Percentiles rank a stretch among this genome's conserved stretches.
These are phyloP conservation scores for Lachnellula arida DNA, from an alignment of 2,329 filamentous ascomycete species.

Conservation along the genomic window DNA sequence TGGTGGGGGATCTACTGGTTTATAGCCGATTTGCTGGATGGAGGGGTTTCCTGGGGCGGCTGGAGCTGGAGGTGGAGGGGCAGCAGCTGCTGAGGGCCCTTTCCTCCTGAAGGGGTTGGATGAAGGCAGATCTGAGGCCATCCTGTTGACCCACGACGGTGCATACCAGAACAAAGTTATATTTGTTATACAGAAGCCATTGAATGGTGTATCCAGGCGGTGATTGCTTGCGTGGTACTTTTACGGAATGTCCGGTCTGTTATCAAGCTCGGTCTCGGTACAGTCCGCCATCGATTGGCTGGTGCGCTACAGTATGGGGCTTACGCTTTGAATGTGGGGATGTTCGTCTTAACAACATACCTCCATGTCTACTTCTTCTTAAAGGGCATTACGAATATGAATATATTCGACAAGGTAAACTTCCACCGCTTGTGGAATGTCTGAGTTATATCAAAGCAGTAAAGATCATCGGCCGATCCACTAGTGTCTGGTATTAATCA, in stretches of 20 bases:
- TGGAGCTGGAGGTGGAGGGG: constrained; percentile 9
- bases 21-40: constrained; percentile 14
- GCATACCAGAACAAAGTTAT: constrained; percentile 10
- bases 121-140: constrained; percentile 27
- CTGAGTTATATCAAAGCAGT: neutral
- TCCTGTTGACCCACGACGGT: constrained; percentile 16
- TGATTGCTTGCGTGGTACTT: neutral
- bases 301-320: constrained; percentile 1
- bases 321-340: constrained; percentile 14
- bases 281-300: neutral
- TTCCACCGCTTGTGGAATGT: neutral
- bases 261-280: constrained; percentile 2
- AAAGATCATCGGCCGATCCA: neutral
- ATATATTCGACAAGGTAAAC: neutral
- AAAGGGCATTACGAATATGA: neutral
- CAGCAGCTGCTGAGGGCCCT: constrained; percentile 10
- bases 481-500: neutral
- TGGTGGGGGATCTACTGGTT: constrained; percentile 12
- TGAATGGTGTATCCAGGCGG: constrained; percentile 2
- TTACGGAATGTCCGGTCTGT: constrained; percentile 4
- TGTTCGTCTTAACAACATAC: constrained; percentile 1
- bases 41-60: constrained; percentile 15
- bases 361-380: neutral
- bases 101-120: constrained; percentile 34
- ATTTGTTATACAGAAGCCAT: constrained; percentile 5